Conservation (phyloP, 768 basidiomycete species). For the Boletellus emodensis region DNA sequence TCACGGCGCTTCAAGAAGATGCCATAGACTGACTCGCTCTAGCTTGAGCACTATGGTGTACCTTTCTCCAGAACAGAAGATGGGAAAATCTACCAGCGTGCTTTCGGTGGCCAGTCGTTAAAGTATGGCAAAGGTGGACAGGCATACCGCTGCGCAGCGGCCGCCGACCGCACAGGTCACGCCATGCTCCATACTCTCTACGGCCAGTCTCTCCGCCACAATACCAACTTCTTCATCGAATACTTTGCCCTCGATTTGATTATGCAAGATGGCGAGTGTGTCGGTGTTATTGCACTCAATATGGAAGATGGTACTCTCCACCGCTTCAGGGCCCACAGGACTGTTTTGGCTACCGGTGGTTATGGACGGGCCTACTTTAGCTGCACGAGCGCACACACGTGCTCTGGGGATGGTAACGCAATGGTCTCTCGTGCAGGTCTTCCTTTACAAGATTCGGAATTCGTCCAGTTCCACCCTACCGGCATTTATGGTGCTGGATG, state of each 20-base stretch:
- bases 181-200: conserved; percentile 98
- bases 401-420: conserved; percentile 97
- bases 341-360: conserved; percentile 96
- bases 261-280: conserved; percentile 98
- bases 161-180: conserved; percentile 98
- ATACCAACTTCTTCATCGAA: conserved; percentile 99
- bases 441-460: conserved; percentile 95
- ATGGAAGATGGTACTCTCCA: conserved; percentile 99
- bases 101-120: conserved; percentile 96
- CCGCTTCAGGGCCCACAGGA: conserved; percentile 97
- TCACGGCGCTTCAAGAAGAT: neutral
- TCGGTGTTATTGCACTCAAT: conserved; percentile 98
- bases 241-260: conserved; percentile 99
- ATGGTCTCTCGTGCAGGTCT: conserved; percentile 97
- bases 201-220: conserved; percentile 96
- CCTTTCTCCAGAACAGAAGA: conserved; percentile 98
- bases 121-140: conserved; percentile 98
- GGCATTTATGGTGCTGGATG: conserved; percentile 99
- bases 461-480: conserved; percentile 99
- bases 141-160: conserved; percentile 97
- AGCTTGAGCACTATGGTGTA: conserved; percentile 98
- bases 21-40: conserved; percentile 2
- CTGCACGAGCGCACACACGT: conserved; percentile 98
- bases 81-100: conserved; percentile 99
- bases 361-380: conserved; percentile 98